phyloP scores from a whole-genome alignment of 2,329 filamentous ascomycete genomes.

The Rutstroemia sp. region DNA sequence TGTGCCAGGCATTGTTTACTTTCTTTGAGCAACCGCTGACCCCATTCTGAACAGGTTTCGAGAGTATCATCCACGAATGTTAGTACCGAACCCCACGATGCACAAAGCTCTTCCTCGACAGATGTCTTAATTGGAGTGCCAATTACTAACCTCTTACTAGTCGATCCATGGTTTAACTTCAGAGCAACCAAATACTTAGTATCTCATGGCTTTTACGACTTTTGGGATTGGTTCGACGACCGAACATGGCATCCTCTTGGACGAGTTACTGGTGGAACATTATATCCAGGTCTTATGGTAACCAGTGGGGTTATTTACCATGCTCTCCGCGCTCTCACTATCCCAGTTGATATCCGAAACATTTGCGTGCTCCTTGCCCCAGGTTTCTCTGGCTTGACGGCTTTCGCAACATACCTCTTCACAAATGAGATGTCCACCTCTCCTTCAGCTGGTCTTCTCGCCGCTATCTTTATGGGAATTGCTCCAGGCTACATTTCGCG shows the following conservation, averaged over 20 bases:
- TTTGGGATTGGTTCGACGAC: constrained; percentile 99
- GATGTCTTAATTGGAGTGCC: constrained; percentile 18
- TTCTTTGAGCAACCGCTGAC: constrained; percentile 18
- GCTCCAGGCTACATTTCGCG: constrained; percentile 95
- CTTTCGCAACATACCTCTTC: constrained; percentile 86
- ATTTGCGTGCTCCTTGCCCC: constrained; percentile 96
- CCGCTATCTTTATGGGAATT: constrained; percentile 95
- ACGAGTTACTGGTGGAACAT: constrained; percentile 95
- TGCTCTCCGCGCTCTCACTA: constrained; percentile 74
- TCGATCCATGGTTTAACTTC: constrained; percentile 99
- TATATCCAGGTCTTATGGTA: constrained; percentile 98
- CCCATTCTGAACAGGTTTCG: constrained; percentile 59
- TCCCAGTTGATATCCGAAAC: constrained; percentile 97
- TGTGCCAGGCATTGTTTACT: too few species aligned
- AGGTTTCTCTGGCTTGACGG: constrained; percentile 88
- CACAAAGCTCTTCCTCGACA: constrained; percentile 11
- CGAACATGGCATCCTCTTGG: constrained; percentile 99
- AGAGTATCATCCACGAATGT: constrained; percentile 99
- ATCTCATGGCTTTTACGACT: constrained; percentile 94
- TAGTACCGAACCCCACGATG: constrained; percentile 36
- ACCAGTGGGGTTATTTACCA: constrained; percentile 98
- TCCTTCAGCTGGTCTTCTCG: constrained; percentile 87
- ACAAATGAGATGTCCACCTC: constrained; percentile 97
- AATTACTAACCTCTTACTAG: constrained; percentile 42
- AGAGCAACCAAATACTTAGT: constrained; percentile 96